Conservation (phyloP, 2,329 filamentous ascomycete species). For the Nothopassalora personata region DNA sequence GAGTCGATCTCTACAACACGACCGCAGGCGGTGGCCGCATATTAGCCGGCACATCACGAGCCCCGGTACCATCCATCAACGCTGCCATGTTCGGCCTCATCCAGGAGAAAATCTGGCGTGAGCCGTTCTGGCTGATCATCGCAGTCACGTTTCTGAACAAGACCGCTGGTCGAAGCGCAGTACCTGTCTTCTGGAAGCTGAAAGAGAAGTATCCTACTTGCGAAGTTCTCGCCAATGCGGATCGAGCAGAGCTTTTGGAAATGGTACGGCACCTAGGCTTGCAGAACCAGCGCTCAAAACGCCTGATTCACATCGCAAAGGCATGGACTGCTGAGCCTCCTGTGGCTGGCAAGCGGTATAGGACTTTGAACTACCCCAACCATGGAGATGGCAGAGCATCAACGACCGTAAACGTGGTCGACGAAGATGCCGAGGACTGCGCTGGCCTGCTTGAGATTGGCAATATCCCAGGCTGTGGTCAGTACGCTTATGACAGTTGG, state of each 20-base stretch:
- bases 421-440: conserved; percentile 42
- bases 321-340: conserved; percentile 64
- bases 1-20: conserved; percentile 27
- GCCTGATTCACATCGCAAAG: conserved; percentile 65
- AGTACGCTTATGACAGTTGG: conserved; percentile 85
- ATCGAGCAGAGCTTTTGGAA: conserved; percentile 51
- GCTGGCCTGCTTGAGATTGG: conserved; percentile 73
- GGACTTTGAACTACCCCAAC: conserved; percentile 52
- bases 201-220: conserved; percentile 65
- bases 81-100: conserved; percentile 67
- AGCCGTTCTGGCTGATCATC: conserved; percentile 75
- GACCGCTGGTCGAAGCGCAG: conserved; percentile 66
- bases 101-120: conserved; percentile 69
- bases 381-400: conserved; percentile 47
- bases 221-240: conserved; percentile 54
- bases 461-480: conserved; percentile 69
- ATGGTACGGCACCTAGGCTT: conserved; percentile 69
- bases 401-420: conserved; percentile 38
- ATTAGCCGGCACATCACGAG: conserved; percentile 39
- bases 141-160: conserved; percentile 81
- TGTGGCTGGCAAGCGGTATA: conserved; percentile 50
- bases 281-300: conserved; percentile 59
- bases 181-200: conserved; percentile 68
- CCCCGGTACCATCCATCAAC: conserved; percentile 62
- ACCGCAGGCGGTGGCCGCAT: conserved; percentile 24